A percentile compares a stretch with the other conserved stretches of the same genome.
These are phyloP conservation scores for Stachybotrys chartarum DNA, from an alignment of 2,329 filamentous ascomycete genomes.

Conservation along the genomic window DNA sequence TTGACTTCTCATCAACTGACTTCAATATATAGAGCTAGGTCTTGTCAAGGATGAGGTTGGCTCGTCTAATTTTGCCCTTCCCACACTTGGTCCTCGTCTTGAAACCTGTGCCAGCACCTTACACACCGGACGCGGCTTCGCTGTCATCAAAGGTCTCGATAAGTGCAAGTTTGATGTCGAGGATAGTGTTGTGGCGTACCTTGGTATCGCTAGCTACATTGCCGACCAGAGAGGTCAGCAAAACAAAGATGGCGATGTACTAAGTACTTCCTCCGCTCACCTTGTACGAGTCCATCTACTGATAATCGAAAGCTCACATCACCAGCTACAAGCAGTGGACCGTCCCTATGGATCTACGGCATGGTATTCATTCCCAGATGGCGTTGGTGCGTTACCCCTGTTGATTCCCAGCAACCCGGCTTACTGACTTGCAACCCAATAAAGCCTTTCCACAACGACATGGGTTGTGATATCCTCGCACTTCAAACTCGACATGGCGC, in stretches of 20 bases:
- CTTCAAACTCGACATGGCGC: constrained; percentile 40
- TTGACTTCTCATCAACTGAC: no score
- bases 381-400: constrained; percentile 27
- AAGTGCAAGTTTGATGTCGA: constrained; percentile 38
- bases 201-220: constrained; percentile 50
- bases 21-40: constrained; percentile 9
- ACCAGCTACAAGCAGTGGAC: constrained; percentile 39
- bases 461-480: constrained; percentile 42
- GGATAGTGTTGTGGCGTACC: constrained; percentile 47
- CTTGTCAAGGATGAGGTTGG: constrained; percentile 29
- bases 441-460: constrained; percentile 43
- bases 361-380: constrained; percentile 42
- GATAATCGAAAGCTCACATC: constrained; percentile 31
- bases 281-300: background rate
- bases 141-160: constrained; percentile 47
- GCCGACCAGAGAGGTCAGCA: constrained; percentile 46
- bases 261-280: constrained; percentile 27
- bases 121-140: constrained; percentile 40
- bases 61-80: constrained; percentile 32
- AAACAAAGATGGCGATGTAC: constrained; percentile 37
- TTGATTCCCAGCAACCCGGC: background rate
- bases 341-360: constrained; percentile 32
- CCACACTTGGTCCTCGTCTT: constrained; percentile 26
- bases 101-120: constrained; percentile 24
- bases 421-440: background rate